These are phyloP conservation scores for Fallopia convolvulus DNA, from an alignment of 148 eudicot species.

Conservation along the genomic window DNA sequence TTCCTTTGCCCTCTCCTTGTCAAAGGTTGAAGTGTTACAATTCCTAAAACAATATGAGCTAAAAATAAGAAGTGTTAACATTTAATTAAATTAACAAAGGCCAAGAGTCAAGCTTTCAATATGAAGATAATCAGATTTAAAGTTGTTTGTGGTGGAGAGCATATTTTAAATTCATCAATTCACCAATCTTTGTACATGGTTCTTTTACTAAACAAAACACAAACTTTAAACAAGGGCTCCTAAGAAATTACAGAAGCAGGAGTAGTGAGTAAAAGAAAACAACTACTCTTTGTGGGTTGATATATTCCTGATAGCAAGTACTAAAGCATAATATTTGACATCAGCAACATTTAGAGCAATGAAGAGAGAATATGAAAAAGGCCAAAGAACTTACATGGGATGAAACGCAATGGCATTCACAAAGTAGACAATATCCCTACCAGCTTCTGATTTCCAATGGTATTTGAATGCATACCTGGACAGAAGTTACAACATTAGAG, in stretches of 20 bases:
- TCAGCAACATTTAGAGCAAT: neutral
- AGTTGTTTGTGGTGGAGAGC: neutral
- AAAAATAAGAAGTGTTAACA: too few relatives aligned
- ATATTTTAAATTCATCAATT: neutral
- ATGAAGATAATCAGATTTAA: slow-evolving; percentile 1
- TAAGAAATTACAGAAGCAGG: neutral
- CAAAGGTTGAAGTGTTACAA: too few relatives aligned
- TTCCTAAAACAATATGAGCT: too few relatives aligned
- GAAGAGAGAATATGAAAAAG: neutral
- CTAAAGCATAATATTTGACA: neutral
- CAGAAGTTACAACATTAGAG: neutral
- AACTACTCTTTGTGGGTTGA: slow-evolving; percentile 85
- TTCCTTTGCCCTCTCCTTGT: too few relatives aligned
- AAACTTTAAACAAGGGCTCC: neutral
- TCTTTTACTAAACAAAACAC: neutral
- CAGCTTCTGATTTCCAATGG: slow-evolving; percentile 87
- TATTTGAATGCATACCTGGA: slow-evolving; percentile 93
- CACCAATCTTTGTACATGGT: neutral
- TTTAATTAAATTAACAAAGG: too few relatives aligned
- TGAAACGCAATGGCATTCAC: slow-evolving; percentile 95
- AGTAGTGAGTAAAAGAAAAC: neutral
- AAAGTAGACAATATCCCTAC: slow-evolving; percentile 90
- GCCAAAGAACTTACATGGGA: slow-evolving; percentile 52
- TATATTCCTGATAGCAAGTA: neutral
- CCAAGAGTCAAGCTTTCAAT: neutral